These are phyloP conservation scores for Aotearoamyces nothofagi DNA, from an alignment of 2,329 filamentous ascomycete species.

Conservation along the genomic window DNA sequence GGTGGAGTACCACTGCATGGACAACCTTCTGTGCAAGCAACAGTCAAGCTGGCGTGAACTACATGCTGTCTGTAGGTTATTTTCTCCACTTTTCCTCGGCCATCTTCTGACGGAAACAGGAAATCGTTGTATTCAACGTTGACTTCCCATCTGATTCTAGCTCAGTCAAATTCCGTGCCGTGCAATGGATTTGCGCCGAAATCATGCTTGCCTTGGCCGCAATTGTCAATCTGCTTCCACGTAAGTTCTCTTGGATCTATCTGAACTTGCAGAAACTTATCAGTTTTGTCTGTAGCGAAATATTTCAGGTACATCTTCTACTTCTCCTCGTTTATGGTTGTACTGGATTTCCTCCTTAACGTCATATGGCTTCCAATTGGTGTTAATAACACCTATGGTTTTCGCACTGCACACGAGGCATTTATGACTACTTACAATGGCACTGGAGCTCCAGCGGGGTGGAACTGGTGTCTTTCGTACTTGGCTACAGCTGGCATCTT, in stretches of 20 bases:
- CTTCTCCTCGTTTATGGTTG: conserved; percentile 30
- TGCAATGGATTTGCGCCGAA: conserved; percentile 44
- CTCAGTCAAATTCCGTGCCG: conserved; percentile 40
- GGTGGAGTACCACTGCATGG: conserved; percentile 49
- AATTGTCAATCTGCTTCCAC: conserved; percentile 32
- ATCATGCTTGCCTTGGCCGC: conserved; percentile 32
- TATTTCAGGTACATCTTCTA: conserved; percentile 27
- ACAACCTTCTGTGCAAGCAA: conserved; percentile 41
- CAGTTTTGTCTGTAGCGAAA: too few relatives aligned
- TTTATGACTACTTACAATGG: conserved; percentile 46
- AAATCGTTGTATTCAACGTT: conserved; percentile 40
- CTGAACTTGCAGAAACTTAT: too few relatives aligned
- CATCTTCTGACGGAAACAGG: too few relatives aligned
- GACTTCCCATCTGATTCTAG: conserved; percentile 35
- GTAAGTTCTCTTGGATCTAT: too few relatives aligned
- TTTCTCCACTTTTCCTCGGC: background rate
- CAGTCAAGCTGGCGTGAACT: conserved; percentile 33
- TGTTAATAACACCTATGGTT: conserved; percentile 36
- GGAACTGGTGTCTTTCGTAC: conserved; percentile 50
- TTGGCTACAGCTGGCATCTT: conserved; percentile 43
- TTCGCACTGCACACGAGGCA: conserved; percentile 40
- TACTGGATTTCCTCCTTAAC: conserved; percentile 43
- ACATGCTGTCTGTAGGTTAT: conserved; percentile 31
- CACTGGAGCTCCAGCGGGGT: conserved; percentile 36
- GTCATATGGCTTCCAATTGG: conserved; percentile 46